Percentiles rank a stretch among this genome's conserved stretches.
These are phyloP conservation scores for Cordyceps cateniannulata DNA, from an alignment of 2,329 filamentous ascomycete species.

Conservation along the genomic window DNA sequence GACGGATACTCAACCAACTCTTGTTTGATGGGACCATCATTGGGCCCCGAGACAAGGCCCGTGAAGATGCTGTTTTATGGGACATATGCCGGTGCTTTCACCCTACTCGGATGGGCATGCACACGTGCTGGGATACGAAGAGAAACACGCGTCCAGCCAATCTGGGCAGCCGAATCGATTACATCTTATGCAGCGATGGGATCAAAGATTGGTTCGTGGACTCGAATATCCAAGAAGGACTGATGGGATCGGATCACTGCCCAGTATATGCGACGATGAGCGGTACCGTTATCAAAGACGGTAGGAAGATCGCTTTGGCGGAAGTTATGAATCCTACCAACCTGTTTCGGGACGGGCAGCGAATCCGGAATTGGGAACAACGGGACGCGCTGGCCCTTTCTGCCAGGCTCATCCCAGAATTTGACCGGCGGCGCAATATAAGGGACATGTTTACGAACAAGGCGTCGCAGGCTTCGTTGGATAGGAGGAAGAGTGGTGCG, in stretches of 20 bases:
- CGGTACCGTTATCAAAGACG: conserved; percentile 50
- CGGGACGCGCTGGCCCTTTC: conserved; percentile 69
- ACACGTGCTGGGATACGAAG: conserved; percentile 93
- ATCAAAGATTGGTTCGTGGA: conserved; percentile 76
- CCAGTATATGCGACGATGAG: conserved; percentile 77
- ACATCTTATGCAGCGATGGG: conserved; percentile 73
- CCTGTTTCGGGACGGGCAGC: conserved; percentile 61
- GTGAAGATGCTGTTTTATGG: conserved; percentile 67
- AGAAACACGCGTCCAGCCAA: conserved; percentile 95
- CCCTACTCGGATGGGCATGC: conserved; percentile 78
- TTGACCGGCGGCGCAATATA: conserved; percentile 76
- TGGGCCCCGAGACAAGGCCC: conserved; percentile 59
- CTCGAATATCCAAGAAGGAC: conserved; percentile 84
- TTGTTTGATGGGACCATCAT: conserved; percentile 64
- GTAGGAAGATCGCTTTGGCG: conserved; percentile 45
- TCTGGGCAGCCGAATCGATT: conserved; percentile 89
- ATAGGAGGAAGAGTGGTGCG: background rate
- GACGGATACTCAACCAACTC: conserved; percentile 81
- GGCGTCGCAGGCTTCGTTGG: conserved; percentile 30
- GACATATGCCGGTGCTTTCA: conserved; percentile 82
- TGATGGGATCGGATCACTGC: conserved; percentile 95
- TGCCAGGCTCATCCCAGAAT: conserved; percentile 79
- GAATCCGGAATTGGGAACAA: conserved; percentile 58
- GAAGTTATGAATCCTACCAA: conserved; percentile 75
- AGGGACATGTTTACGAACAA: conserved; percentile 79